Conservation (phyloP, 768 basidiomycete genomes). For the Coprinellus aureogranulatus region DNA sequence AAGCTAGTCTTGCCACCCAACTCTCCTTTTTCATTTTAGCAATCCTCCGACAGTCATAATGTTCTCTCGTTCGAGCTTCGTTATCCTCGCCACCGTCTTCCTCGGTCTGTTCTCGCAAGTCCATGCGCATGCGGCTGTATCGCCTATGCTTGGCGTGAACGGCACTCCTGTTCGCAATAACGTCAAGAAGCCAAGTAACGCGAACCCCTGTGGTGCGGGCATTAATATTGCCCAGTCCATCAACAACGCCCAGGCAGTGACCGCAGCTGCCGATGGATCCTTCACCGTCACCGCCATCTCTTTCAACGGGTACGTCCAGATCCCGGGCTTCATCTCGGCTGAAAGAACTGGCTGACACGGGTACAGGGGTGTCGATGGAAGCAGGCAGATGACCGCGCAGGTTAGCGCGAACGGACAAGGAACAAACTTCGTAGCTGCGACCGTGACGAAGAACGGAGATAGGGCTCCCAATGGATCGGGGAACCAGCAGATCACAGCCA, state of each 20-base stretch:
- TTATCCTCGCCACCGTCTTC: conserved; percentile 15
- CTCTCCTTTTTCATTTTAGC: conserved; percentile 14
- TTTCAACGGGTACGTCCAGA: conserved; percentile 46
- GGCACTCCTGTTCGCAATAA: conserved; percentile 29
- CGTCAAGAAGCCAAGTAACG: conserved; percentile 31
- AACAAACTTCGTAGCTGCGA: conserved; percentile 33
- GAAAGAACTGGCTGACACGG: background rate
- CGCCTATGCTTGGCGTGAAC: conserved; percentile 40
- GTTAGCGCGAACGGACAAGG: conserved; percentile 47
- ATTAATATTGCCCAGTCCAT: conserved; percentile 39
- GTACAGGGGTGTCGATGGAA: conserved; percentile 42
- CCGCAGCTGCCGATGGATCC: conserved; percentile 39
- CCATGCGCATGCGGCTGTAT: conserved; percentile 40
- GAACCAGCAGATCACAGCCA: conserved; percentile 39
- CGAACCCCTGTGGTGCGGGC: conserved; percentile 37
- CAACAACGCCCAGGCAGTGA: conserved; percentile 35
- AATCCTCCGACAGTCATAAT: conserved; percentile 7
- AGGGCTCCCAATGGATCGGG: conserved; percentile 33
- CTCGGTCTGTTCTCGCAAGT: conserved; percentile 35
- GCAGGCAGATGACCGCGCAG: conserved; percentile 42
- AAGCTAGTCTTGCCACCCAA: too few relatives aligned
- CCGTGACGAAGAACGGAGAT: conserved; percentile 45
- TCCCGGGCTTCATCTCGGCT: conserved; percentile 1
- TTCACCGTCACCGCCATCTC: conserved; percentile 41
- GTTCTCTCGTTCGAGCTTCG: background rate